Percentiles rank a stretch among this genome's conserved stretches.
phyloP scores from a whole-genome alignment of 2,329 filamentous ascomycete genomes.

The Macrophomina pseudophaseolina region DNA sequence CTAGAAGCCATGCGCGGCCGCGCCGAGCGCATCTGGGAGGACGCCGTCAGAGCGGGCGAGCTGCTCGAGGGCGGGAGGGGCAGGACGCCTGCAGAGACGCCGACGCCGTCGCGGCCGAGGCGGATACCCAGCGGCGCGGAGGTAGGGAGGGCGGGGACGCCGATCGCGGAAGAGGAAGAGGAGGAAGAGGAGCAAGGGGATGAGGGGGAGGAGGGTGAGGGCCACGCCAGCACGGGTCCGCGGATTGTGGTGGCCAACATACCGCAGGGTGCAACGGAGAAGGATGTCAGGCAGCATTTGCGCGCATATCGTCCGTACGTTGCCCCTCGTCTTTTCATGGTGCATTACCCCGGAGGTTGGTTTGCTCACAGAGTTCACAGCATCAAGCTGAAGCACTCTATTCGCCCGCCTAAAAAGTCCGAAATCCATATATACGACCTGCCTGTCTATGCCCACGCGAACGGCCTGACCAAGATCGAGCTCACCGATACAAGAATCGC shows the following conservation, averaged over 20 bases:
- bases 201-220: background rate
- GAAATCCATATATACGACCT: slow-evolving; percentile 18
- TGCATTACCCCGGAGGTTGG: too few species aligned
- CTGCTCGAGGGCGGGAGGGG: background rate
- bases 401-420: slow-evolving; percentile 6
- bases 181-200: background rate
- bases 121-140: slow-evolving; percentile 5
- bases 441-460: background rate
- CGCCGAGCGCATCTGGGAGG: slow-evolving; percentile 23
- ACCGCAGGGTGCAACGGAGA: background rate
- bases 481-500: background rate
- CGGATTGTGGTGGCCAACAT: slow-evolving; percentile 22
- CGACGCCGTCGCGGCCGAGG: background rate
- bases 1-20: slow-evolving; percentile 11
- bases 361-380: background rate
- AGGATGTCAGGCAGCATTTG: background rate
- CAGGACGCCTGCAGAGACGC: background rate
- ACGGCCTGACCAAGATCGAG: background rate
- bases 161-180: background rate
- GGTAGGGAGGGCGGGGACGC: background rate
- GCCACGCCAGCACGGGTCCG: background rate
- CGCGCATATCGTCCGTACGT: slow-evolving; percentile 5
- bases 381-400: background rate
- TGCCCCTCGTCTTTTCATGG: too few species aligned
- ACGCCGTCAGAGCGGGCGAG: slow-evolving; percentile 11